Evolutionary conservation across 176 grass and related monocot genomes (phyloP), one percentile per base, ranked within the genome.

Genomic region (Pontederia crassipes): DNA sequence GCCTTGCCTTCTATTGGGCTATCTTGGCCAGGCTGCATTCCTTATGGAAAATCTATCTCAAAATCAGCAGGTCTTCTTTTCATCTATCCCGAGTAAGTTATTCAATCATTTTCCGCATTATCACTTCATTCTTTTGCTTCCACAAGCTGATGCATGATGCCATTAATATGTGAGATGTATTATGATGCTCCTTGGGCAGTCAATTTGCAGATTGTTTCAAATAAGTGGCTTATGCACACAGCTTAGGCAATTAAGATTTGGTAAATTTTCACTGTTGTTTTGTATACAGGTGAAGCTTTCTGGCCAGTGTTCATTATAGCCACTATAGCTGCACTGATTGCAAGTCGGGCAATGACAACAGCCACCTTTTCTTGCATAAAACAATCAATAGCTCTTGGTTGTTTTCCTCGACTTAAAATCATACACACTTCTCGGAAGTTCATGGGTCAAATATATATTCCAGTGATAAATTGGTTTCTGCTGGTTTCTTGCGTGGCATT

Each of bases 391-490:
- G 87, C 87, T 80, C 81, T 97, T 68, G 86, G 88, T 49, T 97
- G 93, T 69, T 92, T 97, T 70, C 87, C 93, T 47, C 83, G 93
- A 60, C 84, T 97, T 55, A 97, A 97, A 78, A 97, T 97, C 74
- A 83, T 97, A 69, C 93, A 97, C 73, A 97, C 93, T 26, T 97
- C 93, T 61, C 78, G 87, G 60, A 88, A 82, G 75, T 92, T 97
- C 76, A 85, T 92, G 84, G 93, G 93, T 48, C 93, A 97, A 76
- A 97, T 97, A 80, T 97, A 97, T 69, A 97, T 97, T 35, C 93
- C 93, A 57, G 84, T 97, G 65, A 77, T 97, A 73, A 97, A 97
- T 76, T 91, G 93, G 93, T 84, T 91, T 76, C 76, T 97, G 72
- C 61, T 91, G 45, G 81, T 85, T 73, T 97, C 72, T 56, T 92